phyloP scores from a whole-genome alignment of 768 basidiomycete genomes.

The Suillus fuscotomentosus region DNA sequence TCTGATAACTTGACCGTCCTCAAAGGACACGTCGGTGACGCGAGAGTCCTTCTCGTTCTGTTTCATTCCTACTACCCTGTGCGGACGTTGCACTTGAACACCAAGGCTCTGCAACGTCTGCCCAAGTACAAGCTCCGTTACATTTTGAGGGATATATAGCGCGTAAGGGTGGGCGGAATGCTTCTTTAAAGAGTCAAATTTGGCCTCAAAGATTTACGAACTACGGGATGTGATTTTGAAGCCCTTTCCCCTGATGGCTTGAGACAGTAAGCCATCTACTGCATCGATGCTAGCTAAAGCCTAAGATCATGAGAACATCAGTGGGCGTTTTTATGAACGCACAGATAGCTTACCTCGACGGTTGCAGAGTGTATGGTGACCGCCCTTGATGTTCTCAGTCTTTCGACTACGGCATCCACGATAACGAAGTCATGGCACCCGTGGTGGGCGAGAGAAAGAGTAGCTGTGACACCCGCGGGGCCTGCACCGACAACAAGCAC shows the following conservation, averaged over 20 bases:
- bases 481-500: conserved; percentile 53
- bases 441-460: conserved; percentile 44
- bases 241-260: conserved; percentile 22
- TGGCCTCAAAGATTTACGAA: conserved; percentile 22
- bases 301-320: conserved; percentile 29
- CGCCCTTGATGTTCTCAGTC: conserved; percentile 38
- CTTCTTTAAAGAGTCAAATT: conserved; percentile 33
- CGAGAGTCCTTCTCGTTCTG: conserved; percentile 24
- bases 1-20: conserved; percentile 42
- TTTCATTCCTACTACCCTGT: conserved; percentile 39
- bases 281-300: conserved; percentile 40
- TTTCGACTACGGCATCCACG: conserved; percentile 33
- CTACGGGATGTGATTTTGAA: conserved; percentile 33
- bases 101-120: conserved; percentile 32
- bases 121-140: conserved; percentile 41
- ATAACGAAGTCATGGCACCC: conserved; percentile 25
- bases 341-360: conserved; percentile 36
- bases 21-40: conserved; percentile 41
- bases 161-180: conserved; percentile 45
- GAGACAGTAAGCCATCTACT: conserved; percentile 33
- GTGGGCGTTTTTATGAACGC: not conserved
- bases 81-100: conserved; percentile 35
- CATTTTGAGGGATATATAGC: conserved; percentile 41
- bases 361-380: conserved; percentile 45
- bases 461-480: conserved; percentile 45